These are phyloP conservation scores for Corylus avellana DNA, from an alignment of 306 rosid species.

Conservation along the genomic window DNA sequence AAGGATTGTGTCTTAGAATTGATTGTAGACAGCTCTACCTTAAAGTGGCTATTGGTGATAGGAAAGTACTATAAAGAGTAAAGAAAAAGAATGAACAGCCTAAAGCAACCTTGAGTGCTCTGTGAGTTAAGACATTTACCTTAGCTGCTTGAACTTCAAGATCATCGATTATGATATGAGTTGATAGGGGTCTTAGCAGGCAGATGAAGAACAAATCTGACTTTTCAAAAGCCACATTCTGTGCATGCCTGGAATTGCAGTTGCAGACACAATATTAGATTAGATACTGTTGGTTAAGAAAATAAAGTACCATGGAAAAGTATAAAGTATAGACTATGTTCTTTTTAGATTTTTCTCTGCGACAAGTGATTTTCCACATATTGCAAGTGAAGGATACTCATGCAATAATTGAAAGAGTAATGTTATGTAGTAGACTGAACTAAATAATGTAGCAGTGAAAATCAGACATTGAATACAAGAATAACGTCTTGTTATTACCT, in stretches of 20 bases:
- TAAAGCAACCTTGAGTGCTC: not conserved
- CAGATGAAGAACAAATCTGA: conserved; percentile 95
- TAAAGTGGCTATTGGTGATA: not conserved
- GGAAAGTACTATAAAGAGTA: not conserved
- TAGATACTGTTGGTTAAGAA: conserved; percentile 14
- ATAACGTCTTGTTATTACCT: conserved; percentile 46
- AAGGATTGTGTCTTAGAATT: not conserved
- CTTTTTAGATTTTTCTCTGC: not conserved
- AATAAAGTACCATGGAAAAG: not conserved
- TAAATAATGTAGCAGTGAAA: too few relatives aligned
- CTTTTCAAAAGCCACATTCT: conserved; percentile 82
- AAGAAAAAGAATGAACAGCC: not conserved
- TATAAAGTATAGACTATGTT: not conserved
- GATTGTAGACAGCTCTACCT: not conserved
- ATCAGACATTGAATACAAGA: too few relatives aligned
- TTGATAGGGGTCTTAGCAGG: conserved; percentile 80
- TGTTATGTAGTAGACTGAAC: too few relatives aligned
- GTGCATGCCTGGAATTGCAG: conserved; percentile 69
- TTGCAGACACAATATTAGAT: conserved; percentile 28
- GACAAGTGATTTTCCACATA: not conserved
- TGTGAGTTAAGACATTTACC: conserved; percentile 43
- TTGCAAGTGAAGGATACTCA: not conserved
- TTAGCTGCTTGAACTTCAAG: conserved; percentile 86
- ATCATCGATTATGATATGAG: conserved; percentile 66
- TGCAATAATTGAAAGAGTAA: not conserved